These are phyloP conservation scores for Arabidopsis arenosa DNA, from an alignment of 345 rosid genomes.

Conservation along the genomic window DNA sequence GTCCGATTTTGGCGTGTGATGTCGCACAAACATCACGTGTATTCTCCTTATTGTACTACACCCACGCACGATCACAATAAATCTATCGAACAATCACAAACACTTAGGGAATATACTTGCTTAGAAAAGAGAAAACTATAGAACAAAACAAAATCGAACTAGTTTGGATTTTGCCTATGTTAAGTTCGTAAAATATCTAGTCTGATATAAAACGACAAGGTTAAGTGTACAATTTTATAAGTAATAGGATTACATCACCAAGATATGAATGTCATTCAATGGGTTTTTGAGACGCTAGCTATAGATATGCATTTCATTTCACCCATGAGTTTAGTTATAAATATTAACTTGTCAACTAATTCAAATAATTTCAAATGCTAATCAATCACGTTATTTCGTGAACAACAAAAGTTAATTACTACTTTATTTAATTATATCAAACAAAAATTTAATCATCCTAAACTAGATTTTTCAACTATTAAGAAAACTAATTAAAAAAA, in stretches of 20 bases:
- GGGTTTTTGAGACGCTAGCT: conserved; percentile 1
- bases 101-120: conserved; percentile 13
- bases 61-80: conserved; percentile 27
- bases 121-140: conserved; percentile 16
- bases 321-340: neutral
- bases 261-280: neutral
- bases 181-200: neutral
- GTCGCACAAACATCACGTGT: conserved; percentile 44
- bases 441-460: no score
- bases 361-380: neutral
- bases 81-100: conserved; percentile 26
- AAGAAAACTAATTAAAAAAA: no score
- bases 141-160: neutral
- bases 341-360: neutral
- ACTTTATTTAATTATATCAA: neutral
- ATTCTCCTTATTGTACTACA: conserved; percentile 22
- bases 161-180: conserved; percentile 3
- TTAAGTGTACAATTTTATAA: neutral
- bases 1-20: conserved; percentile 43
- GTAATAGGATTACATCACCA: neutral
- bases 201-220: neutral
- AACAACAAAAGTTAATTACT: no score
- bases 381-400: neutral
- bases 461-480: no score
- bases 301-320: neutral